Evolutionary conservation across 1,139 yeast genomes (phyloP).

Genomic region (Komagataea norvegica): DNA sequence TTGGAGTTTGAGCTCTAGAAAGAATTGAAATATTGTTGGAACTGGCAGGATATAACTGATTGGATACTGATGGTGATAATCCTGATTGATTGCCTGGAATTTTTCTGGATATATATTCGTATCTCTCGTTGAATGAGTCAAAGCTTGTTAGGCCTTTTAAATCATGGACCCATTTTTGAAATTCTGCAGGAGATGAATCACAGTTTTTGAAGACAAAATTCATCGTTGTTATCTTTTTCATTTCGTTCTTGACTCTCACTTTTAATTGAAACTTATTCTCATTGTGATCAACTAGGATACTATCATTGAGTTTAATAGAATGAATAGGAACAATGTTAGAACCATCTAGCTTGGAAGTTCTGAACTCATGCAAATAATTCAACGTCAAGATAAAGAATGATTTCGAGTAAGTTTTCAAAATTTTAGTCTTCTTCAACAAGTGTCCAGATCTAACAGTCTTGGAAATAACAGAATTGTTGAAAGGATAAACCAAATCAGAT

Average conservation of each 20-base stretch:
- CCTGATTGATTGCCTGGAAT: neutral
- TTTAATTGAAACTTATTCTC: slow-evolving; percentile 30
- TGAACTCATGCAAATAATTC: slow-evolving; percentile 68
- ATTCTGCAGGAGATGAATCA: slow-evolving; percentile 33
- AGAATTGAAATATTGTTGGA: neutral
- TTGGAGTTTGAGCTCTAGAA: slow-evolving; percentile 21
- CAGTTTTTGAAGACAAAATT: slow-evolving; percentile 25
- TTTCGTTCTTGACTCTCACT: slow-evolving; percentile 11
- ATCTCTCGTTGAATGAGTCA: slow-evolving; percentile 31
- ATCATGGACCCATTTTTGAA: slow-evolving; percentile 43
- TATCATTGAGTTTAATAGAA: slow-evolving; percentile 38
- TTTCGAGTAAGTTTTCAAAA: slow-evolving; percentile 56
- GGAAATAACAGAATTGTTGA: slow-evolving; percentile 45
- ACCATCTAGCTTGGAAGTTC: slow-evolving; percentile 55
- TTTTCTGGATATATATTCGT: slow-evolving; percentile 30
- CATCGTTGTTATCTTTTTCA: slow-evolving; percentile 1
- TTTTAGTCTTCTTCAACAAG: slow-evolving; percentile 55
- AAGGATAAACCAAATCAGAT: slow-evolving; percentile 46
- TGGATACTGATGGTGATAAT: neutral
- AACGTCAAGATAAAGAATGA: slow-evolving; percentile 73
- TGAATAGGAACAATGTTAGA: slow-evolving; percentile 38
- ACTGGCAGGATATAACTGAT: slow-evolving; percentile 2
- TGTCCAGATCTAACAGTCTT: slow-evolving; percentile 52
- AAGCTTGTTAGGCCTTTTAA: slow-evolving; percentile 37
- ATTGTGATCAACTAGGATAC: slow-evolving; percentile 32